Evolutionary conservation across 2,329 filamentous ascomycete species (phyloP).

Genomic region (Fusarium humuli): DNA sequence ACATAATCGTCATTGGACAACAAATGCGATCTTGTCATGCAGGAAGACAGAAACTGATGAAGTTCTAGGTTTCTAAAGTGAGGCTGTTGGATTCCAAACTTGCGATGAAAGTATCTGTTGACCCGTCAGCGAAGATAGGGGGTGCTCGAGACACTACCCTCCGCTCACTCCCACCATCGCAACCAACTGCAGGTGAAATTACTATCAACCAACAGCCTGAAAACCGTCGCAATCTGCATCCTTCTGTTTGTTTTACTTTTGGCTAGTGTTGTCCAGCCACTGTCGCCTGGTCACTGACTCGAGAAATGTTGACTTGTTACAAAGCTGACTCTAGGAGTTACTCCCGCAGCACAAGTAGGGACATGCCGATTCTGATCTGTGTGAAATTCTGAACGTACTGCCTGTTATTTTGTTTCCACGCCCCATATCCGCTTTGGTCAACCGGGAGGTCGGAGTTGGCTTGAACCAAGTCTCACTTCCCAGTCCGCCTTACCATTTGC

Average conservation of each 20-base stretch:
- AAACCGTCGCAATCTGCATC: background rate
- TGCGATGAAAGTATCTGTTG: background rate
- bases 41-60: background rate
- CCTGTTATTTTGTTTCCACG: background rate
- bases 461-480: constrained; percentile 12
- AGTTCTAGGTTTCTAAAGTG: background rate
- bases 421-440: background rate
- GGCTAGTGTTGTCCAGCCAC: background rate
- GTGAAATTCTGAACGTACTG: background rate
- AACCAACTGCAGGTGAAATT: background rate
- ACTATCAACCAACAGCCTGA: background rate
- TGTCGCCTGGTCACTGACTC: background rate
- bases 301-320: background rate
- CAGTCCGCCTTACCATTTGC: constrained; percentile 11
- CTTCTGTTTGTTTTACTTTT: background rate
- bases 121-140: constrained; percentile 20
- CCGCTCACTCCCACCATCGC: background rate
- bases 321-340: background rate
- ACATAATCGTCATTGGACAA: background rate
- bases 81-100: constrained; percentile 1
- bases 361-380: background rate
- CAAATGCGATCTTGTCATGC: background rate
- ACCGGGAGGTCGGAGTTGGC: constrained; percentile 5
- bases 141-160: constrained; percentile 10
- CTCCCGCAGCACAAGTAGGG: background rate